Evolutionary conservation across 2,329 filamentous ascomycete genomes (phyloP).

Genomic region (Ilyonectria sp.): DNA sequence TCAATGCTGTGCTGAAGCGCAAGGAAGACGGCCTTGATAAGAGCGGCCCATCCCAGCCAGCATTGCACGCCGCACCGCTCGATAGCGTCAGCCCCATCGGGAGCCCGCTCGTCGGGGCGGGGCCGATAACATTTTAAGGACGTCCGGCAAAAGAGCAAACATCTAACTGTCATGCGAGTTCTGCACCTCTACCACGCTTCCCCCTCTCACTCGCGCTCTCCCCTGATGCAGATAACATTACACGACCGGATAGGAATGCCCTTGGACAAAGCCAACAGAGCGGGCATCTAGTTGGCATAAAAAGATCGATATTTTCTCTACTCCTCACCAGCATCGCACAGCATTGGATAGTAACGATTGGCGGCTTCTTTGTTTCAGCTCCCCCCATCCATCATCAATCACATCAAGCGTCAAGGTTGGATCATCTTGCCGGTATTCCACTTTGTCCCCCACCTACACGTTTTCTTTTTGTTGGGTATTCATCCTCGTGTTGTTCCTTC

Average conservation of each 20-base stretch:
- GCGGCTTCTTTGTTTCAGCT: constrained; percentile 19
- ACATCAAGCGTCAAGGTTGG: background rate
- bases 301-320: constrained; percentile 8
- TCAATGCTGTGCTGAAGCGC: constrained; percentile 76
- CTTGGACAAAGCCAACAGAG: constrained; percentile 43
- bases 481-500: constrained; percentile 29
- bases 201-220: background rate
- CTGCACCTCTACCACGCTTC: background rate
- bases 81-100: constrained; percentile 75
- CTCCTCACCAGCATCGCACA: constrained; percentile 24
- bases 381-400: constrained; percentile 5
- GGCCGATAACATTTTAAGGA: constrained; percentile 12
- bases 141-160: constrained; percentile 1
- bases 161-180: background rate
- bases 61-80: constrained; percentile 88
- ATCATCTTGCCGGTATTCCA: background rate
- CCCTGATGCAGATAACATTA: constrained; percentile 10
- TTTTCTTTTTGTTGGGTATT: constrained; percentile 15
- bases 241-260: constrained; percentile 10
- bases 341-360: constrained; percentile 27
- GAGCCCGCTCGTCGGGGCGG: constrained; percentile 54
- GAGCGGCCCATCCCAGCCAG: constrained; percentile 76
- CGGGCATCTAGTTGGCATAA: constrained; percentile 48
- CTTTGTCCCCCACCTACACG: background rate
- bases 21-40: constrained; percentile 65